A percentile compares a stretch with the other conserved stretches of the same genome.
Conservation (phyloP, 2,329 filamentous ascomycete species). For the Trichoderma sp. region DNA sequence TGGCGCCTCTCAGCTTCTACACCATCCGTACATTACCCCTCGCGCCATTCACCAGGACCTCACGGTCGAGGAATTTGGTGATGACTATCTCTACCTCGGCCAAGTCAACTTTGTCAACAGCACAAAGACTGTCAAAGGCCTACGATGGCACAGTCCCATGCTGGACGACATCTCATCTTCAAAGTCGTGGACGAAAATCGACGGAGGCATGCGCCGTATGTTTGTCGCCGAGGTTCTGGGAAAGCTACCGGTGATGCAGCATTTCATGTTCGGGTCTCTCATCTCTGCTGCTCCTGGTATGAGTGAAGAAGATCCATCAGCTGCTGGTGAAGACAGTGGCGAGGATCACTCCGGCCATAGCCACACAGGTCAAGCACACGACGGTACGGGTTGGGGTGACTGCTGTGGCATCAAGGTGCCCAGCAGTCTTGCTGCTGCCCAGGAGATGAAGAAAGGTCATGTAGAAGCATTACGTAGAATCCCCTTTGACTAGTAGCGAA, state of each 20-base stretch:
- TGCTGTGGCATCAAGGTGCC: constrained; percentile 98
- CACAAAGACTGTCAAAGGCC: constrained; percentile 90
- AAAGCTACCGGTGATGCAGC: constrained; percentile 97
- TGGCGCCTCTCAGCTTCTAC: constrained; percentile 82
- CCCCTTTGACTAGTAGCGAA: constrained; percentile 66
- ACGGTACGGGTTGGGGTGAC: constrained; percentile 79
- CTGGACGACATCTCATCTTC: constrained; percentile 93
- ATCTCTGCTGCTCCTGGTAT: constrained; percentile 79
- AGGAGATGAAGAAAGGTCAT: constrained; percentile 77
- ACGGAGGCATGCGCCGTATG: constrained; percentile 95
- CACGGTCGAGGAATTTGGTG: constrained; percentile 78
- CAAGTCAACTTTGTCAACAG: constrained; percentile 93
- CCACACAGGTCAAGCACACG: constrained; percentile 60
- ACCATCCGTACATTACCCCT: constrained; percentile 77
- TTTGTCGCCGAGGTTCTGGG: constrained; percentile 88
- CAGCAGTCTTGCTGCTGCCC: constrained; percentile 84
- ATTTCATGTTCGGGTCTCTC: constrained; percentile 89
- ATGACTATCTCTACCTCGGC: constrained; percentile 85
- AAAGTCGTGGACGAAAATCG: constrained; percentile 87
- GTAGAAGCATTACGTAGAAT: constrained; percentile 65
- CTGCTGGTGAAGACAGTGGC: constrained; percentile 46
- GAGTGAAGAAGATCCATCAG: constrained; percentile 61
- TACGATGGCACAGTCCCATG: constrained; percentile 98
- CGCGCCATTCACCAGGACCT: constrained; percentile 83
- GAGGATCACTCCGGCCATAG: constrained; percentile 60